Evolutionary conservation across 2,329 filamentous ascomycete genomes (phyloP).

Genomic region (Fusarium buharicum): DNA sequence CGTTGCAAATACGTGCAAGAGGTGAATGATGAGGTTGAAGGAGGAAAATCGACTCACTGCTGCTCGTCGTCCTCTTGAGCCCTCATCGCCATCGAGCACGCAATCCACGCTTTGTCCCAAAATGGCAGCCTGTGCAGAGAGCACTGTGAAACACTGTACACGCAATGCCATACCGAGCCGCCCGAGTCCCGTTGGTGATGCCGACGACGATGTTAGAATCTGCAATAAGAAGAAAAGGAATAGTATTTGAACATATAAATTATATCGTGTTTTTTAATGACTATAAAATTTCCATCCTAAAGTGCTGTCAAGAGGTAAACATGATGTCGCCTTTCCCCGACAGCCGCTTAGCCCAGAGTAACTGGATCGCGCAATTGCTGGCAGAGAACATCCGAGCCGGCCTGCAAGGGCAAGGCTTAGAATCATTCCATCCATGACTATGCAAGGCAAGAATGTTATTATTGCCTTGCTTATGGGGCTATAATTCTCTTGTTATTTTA

Average conservation of each 20-base stretch:
- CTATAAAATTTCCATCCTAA: background rate
- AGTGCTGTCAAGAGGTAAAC: too few relatives aligned
- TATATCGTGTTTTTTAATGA: background rate
- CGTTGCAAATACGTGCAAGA: constrained; percentile 16
- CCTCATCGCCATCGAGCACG: constrained; percentile 30
- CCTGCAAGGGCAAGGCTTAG: background rate
- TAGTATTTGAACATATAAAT: background rate
- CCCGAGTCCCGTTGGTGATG: constrained; percentile 29
- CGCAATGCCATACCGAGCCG: constrained; percentile 25
- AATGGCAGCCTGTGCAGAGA: constrained; percentile 1
- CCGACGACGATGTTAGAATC: background rate
- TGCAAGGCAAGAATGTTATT: background rate
- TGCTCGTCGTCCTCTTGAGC: constrained; percentile 22
- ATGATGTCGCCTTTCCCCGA: constrained; percentile 6
- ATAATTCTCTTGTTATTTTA: background rate
- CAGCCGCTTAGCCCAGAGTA: constrained; percentile 15
- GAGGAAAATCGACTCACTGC: constrained; percentile 15
- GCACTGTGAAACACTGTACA: constrained; percentile 24
- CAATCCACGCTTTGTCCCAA: constrained; percentile 32
- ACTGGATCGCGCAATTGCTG: constrained; percentile 6
- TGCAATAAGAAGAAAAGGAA: background rate
- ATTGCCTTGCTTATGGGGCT: background rate
- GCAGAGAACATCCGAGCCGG: background rate
- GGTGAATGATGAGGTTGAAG: constrained; percentile 33
- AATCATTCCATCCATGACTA: background rate